Conservation (phyloP, 805 yeast genomes). For the Tetrapisispora taiwanensis region DNA sequence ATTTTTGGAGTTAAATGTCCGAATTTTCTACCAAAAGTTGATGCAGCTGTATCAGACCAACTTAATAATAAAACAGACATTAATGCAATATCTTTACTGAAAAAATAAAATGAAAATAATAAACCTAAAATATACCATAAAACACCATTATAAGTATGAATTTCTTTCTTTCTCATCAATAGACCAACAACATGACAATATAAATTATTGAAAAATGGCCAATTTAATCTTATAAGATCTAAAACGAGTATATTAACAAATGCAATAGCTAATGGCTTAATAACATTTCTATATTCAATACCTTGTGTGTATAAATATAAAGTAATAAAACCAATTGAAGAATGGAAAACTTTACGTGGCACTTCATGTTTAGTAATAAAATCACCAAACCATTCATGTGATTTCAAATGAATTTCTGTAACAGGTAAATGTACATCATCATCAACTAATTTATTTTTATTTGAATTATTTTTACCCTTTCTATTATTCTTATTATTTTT, state of each 20-base stretch:
- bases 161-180: conserved; percentile 77
- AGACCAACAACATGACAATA: conserved; percentile 67
- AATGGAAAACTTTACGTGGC: conserved; percentile 80
- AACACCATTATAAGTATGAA: conserved; percentile 68
- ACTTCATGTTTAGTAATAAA: conserved; percentile 74
- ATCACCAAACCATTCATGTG: conserved; percentile 37
- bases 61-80: conserved; percentile 72
- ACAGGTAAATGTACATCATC: conserved; percentile 25
- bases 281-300: conserved; percentile 44
- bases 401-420: conserved; percentile 27
- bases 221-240: conserved; percentile 59
- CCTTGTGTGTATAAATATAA: conserved; percentile 51
- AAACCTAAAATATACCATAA: conserved; percentile 81
- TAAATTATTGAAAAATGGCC: conserved; percentile 49
- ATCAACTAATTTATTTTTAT: conserved; percentile 1
- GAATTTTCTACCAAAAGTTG: conserved; percentile 78
- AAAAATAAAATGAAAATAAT: conserved; percentile 53
- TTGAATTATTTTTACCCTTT: neutral
- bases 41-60: conserved; percentile 98
- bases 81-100: conserved; percentile 72
- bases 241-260: conserved; percentile 47
- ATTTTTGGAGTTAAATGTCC: conserved; percentile 79
- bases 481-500: neutral
- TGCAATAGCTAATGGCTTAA: conserved; percentile 46
- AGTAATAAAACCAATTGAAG: conserved; percentile 78